Conservation (phyloP, 306 rosid genomes). For the Trifolium dubium region DNA sequence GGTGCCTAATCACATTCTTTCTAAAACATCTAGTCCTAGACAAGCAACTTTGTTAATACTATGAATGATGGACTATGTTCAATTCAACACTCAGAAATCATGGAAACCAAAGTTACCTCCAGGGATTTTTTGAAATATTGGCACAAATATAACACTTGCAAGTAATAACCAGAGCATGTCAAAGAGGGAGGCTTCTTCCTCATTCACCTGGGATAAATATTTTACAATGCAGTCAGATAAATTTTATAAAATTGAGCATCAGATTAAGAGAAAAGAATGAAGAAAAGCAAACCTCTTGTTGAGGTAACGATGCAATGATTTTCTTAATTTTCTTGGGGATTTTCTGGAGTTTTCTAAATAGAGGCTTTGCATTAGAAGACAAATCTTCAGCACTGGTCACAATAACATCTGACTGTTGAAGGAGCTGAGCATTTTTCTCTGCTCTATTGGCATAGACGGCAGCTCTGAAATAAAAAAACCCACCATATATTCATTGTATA, state of each 20-base stretch:
- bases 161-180: constrained; percentile 96
- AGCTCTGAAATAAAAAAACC: constrained; percentile 64
- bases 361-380: constrained; percentile 79
- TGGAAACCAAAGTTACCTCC: constrained; percentile 72
- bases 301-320: constrained; percentile 80
- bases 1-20: constrained; percentile 34
- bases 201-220: constrained; percentile 74
- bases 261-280: constrained; percentile 22
- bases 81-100: constrained; percentile 32
- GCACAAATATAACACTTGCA: constrained; percentile 99
- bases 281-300: constrained; percentile 75
- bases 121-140: constrained; percentile 92
- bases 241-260: constrained; percentile 34
- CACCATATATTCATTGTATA: constrained; percentile 36
- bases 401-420: constrained; percentile 71
- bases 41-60: constrained; percentile 13
- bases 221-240: constrained; percentile 35
- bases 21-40: constrained; percentile 35
- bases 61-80: constrained; percentile 16
- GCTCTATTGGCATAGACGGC: constrained; percentile 72
- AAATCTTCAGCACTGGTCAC: constrained; percentile 79
- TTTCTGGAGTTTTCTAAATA: constrained; percentile 71
- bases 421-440: constrained; percentile 69
- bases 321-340: constrained; percentile 77
- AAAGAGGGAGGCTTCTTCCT: constrained; percentile 97